Conservation (phyloP, 169 alveolate species). For the Fabrea salina region DNA sequence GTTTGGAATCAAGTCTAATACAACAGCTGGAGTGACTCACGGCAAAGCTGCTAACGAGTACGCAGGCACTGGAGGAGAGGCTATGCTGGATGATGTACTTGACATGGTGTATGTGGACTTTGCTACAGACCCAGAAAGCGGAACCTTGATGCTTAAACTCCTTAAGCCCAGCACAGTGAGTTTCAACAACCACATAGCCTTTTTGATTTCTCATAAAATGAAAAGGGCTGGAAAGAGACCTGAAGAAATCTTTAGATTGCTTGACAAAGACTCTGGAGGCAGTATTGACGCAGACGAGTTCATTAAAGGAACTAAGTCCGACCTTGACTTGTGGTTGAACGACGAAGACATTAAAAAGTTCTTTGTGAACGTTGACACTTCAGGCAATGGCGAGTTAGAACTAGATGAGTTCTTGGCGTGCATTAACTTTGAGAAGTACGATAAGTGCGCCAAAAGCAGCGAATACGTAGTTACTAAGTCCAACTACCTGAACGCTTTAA, state of each 20-base stretch:
- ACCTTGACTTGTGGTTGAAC: conserved; percentile 23
- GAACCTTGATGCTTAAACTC: not conserved
- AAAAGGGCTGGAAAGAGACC: conserved; percentile 30
- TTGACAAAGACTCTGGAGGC: conserved; percentile 35
- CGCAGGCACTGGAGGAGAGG: conserved; percentile 26
- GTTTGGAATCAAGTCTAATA: not conserved
- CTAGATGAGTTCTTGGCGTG: not conserved
- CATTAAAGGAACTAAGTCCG: conserved; percentile 15
- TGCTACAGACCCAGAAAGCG: not conserved
- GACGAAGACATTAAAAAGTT: not conserved
- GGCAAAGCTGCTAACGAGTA: conserved; percentile 16
- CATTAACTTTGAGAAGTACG: not conserved
- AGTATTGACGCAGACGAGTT: not conserved
- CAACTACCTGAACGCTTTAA: not conserved
- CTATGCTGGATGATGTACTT: not conserved
- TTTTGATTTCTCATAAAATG: conserved; percentile 29
- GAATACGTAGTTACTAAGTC: not conserved
- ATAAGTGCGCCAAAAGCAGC: not conserved
- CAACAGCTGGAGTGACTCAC: not conserved
- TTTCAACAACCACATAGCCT: not conserved
- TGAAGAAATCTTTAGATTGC: not conserved
- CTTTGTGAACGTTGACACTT: not conserved
- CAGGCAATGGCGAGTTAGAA: not conserved
- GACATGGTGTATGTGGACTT: not conserved
- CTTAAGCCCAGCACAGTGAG: not conserved